These are phyloP conservation scores for Gliomastix tumulicola DNA, from an alignment of 2,329 filamentous ascomycete species.

Conservation along the genomic window DNA sequence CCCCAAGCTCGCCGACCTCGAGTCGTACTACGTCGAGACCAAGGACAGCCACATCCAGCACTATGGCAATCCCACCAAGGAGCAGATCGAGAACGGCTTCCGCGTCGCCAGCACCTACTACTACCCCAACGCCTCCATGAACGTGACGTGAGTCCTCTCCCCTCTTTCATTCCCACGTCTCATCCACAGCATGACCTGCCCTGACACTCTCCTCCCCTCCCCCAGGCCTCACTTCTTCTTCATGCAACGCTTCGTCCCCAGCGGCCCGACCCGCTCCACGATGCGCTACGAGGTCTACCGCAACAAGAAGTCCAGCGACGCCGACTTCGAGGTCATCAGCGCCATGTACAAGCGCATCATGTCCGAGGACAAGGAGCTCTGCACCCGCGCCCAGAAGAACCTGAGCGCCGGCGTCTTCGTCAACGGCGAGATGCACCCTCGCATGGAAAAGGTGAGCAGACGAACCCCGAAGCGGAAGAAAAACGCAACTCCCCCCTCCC, in stretches of 20 bases:
- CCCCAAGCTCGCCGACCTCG: slow-evolving; percentile 47
- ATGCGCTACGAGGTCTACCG: slow-evolving; percentile 60
- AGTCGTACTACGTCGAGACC: slow-evolving; percentile 44
- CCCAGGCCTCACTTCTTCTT: slow-evolving; percentile 56
- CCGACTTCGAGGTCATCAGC: slow-evolving; percentile 49
- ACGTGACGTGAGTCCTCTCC: slow-evolving; percentile 34
- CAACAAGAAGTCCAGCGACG: slow-evolving; percentile 52
- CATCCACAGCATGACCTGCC: no score
- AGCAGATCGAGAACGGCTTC: slow-evolving; percentile 40
- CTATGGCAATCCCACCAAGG: slow-evolving; percentile 34
- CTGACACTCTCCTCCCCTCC: slow-evolving; percentile 1
- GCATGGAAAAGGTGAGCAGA: no score
- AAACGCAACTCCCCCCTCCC: no score
- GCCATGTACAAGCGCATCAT: slow-evolving; percentile 57
- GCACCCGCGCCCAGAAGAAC: slow-evolving; percentile 51
- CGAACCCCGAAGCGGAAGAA: no score
- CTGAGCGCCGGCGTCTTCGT: slow-evolving; percentile 54
- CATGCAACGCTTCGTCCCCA: slow-evolving; percentile 55
- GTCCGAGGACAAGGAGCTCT: slow-evolving; percentile 58
- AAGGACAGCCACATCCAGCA: slow-evolving; percentile 43
- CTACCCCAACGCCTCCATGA: slow-evolving; percentile 43
- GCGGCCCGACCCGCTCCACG: slow-evolving; percentile 36
- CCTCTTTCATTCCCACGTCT: background rate
- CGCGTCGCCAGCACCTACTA: slow-evolving; percentile 38
- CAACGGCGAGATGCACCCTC: slow-evolving; percentile 56